Conservation (phyloP, 345 rosid species). For the Mangifera indica region DNA sequence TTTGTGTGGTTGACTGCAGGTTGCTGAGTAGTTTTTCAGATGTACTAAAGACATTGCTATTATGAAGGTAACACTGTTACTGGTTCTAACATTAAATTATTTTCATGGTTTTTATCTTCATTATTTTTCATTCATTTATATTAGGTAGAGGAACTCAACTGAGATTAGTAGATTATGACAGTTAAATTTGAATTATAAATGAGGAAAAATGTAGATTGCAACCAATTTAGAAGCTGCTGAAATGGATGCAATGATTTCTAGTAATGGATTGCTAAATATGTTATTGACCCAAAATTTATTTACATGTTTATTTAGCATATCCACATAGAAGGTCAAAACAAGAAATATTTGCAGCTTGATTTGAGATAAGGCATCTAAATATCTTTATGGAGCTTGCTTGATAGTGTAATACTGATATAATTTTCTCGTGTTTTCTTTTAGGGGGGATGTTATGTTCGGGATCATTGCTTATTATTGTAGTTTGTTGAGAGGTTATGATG, state of each 20-base stretch:
- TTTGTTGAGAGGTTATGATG: neutral
- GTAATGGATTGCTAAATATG: neutral
- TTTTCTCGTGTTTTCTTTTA: neutral
- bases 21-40: slow-evolving; percentile 15
- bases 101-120: neutral
- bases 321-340: no score
- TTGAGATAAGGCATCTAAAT: neutral
- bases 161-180: no score
- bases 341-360: no score
- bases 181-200: neutral
- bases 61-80: slow-evolving; percentile 16
- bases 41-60: neutral
- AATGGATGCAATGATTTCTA: neutral
- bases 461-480: neutral
- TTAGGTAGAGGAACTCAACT: no score
- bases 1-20: slow-evolving; percentile 24
- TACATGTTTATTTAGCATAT: neutral
- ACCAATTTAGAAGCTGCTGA: neutral
- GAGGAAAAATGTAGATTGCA: neutral
- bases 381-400: neutral
- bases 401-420: neutral
- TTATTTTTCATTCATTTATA: neutral
- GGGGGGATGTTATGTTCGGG: slow-evolving; percentile 15
- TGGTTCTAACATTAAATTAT: neutral
- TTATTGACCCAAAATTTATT: neutral